phyloP scores from a whole-genome alignment of 495 filamentous ascomycete species.

The Hypoxylon cercidicola region DNA sequence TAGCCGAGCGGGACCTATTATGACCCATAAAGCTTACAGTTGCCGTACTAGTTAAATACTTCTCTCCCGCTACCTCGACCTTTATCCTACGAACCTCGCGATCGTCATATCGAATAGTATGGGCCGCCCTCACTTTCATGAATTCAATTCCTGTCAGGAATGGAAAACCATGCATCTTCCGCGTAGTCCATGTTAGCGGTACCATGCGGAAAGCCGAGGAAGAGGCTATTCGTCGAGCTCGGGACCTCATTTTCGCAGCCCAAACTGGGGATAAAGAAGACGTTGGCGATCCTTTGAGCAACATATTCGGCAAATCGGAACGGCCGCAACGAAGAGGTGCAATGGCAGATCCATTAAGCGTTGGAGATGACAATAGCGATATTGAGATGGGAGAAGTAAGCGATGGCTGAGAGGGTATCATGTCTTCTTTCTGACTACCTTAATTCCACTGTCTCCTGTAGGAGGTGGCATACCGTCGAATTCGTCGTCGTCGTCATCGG shows the following conservation, averaged over 20 bases:
- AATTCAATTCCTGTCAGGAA: slow-evolving; percentile 69
- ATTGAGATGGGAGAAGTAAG: slow-evolving; percentile 60
- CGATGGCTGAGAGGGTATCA: slow-evolving; percentile 51
- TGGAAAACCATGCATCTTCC: slow-evolving; percentile 74
- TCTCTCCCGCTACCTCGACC: slow-evolving; percentile 91
- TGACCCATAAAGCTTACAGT: slow-evolving; percentile 29
- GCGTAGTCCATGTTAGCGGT: slow-evolving; percentile 90
- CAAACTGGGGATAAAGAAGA: slow-evolving; percentile 55
- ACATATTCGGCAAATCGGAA: slow-evolving; percentile 51
- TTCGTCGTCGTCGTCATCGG: slow-evolving; percentile 50
- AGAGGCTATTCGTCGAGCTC: slow-evolving; percentile 81
- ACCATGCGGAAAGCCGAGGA: slow-evolving; percentile 94
- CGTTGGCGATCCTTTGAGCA: slow-evolving; percentile 49
- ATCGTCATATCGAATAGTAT: slow-evolving; percentile 82
- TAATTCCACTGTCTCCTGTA: slow-evolving; percentile 49
- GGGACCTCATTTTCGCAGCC: slow-evolving; percentile 72
- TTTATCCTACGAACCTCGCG: slow-evolving; percentile 86
- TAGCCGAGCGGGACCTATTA: slow-evolving; percentile 8
- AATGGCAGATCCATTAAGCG: slow-evolving; percentile 53
- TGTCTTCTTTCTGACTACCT: slow-evolving; percentile 53
- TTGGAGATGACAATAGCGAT: slow-evolving; percentile 58
- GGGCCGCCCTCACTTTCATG: slow-evolving; percentile 88
- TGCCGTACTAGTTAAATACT: slow-evolving; percentile 79
- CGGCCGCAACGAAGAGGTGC: slow-evolving; percentile 50
- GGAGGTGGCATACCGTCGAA: slow-evolving; percentile 46